A percentile compares a stretch with the other conserved stretches of the same genome.
phyloP scores from a whole-genome alignment of 129 eudicot species.

The Sambucus nigra region DNA sequence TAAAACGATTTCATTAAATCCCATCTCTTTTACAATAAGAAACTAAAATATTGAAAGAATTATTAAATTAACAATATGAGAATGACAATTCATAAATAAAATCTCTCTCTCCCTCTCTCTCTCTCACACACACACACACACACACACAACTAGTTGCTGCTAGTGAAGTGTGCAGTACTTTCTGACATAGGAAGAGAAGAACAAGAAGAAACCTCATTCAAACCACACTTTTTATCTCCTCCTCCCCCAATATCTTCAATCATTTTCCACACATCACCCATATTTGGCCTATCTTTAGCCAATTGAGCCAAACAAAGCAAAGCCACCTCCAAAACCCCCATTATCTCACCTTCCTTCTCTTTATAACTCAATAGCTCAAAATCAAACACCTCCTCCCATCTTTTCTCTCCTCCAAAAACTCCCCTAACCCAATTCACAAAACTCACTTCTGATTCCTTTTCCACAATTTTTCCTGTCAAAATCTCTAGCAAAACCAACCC shows the following conservation, averaged over 20 bases:
- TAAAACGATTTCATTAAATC: too few relatives aligned
- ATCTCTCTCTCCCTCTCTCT: too few relatives aligned
- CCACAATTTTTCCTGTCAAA: slow-evolving; percentile 34
- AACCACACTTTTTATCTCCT: neutral
- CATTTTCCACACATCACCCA: slow-evolving; percentile 38
- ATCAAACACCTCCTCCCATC: slow-evolving; percentile 52
- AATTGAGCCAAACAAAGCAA: slow-evolving; percentile 41
- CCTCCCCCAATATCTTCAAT: slow-evolving; percentile 18
- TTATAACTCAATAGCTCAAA: slow-evolving; percentile 46
- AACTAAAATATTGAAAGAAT: neutral
- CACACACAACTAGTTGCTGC: neutral
- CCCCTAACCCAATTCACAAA: slow-evolving; percentile 42
- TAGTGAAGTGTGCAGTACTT: slow-evolving; percentile 1
- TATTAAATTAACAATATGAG: neutral
- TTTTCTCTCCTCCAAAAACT: slow-evolving; percentile 36
- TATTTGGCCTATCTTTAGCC: slow-evolving; percentile 40
- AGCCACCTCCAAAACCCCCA: slow-evolving; percentile 42
- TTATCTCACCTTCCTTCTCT: slow-evolving; percentile 54
- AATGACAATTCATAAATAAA: neutral
- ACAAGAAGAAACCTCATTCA: slow-evolving; percentile 9
- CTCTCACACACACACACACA: too few relatives aligned
- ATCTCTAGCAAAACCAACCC: slow-evolving; percentile 50
- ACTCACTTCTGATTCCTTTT: slow-evolving; percentile 13
- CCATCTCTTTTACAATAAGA: neutral
- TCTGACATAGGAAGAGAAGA: slow-evolving; percentile 3